Evolutionary conservation across 805 yeast genomes (phyloP).

Genomic region (Barnettozyma pratensis): DNA sequence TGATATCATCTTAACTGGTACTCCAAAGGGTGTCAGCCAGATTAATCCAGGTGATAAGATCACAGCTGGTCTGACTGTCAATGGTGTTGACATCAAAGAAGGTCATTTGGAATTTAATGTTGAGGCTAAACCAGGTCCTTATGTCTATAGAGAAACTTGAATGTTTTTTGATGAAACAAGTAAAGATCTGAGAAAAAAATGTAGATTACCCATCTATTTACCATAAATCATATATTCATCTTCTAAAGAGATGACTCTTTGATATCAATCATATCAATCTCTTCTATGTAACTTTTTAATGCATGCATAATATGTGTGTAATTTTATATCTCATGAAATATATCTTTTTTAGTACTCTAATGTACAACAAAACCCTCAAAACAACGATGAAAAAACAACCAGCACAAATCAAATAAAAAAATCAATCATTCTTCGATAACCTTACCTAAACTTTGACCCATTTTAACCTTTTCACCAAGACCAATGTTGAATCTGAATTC

Average conservation of each 20-base stretch:
- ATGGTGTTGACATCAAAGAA: conserved; percentile 51
- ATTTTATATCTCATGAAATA: neutral
- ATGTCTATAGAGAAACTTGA: conserved; percentile 42
- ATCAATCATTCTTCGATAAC: conserved; percentile 8
- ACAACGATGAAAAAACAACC: no score
- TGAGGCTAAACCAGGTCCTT: conserved; percentile 54
- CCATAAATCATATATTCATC: conserved; percentile 7
- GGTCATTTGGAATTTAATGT: conserved; percentile 30
- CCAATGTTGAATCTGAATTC: conserved; percentile 64
- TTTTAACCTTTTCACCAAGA: conserved; percentile 71
- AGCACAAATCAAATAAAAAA: neutral
- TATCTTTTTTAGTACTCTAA: no score
- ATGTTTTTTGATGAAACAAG: no score
- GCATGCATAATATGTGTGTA: neutral
- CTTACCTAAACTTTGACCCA: conserved; percentile 77
- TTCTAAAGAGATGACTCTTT: neutral
- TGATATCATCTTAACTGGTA: conserved; percentile 89
- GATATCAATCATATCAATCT: no score
- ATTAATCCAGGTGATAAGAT: conserved; percentile 75
- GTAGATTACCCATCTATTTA: neutral
- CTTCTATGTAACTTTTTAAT: neutral
- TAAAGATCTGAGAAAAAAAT: neutral
- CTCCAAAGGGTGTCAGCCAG: conserved; percentile 96
- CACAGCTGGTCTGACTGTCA: conserved; percentile 53
- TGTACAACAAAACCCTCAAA: no score